These are phyloP conservation scores for Ophiostoma triangulosporum DNA, from an alignment of 2,329 filamentous ascomycete genomes.

Conservation along the genomic window DNA sequence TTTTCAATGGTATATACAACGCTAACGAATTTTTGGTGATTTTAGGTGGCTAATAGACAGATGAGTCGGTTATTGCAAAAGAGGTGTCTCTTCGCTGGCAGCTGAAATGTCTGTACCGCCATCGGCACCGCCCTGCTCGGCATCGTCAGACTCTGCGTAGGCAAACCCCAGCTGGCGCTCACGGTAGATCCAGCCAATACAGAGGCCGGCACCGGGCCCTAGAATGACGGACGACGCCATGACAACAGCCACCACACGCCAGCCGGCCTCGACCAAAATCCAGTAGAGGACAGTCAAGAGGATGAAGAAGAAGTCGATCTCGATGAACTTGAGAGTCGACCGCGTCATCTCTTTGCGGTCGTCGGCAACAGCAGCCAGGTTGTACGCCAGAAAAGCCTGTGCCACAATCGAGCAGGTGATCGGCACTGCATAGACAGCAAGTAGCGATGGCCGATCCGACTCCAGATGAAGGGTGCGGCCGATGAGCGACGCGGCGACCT, in stretches of 20 bases:
- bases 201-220: conserved; percentile 26
- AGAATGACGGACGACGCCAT: conserved; percentile 18
- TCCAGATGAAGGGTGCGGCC: conserved; percentile 28
- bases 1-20: too few relatives aligned
- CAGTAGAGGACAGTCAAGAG: conserved; percentile 37
- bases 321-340: conserved; percentile 30
- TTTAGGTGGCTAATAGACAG: too few relatives aligned
- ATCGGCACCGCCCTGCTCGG: background rate
- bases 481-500: conserved; percentile 11
- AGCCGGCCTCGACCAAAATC: conserved; percentile 37
- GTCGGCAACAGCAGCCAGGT: conserved; percentile 23
- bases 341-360: conserved; percentile 38
- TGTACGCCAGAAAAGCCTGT: conserved; percentile 29
- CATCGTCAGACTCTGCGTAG: background rate
- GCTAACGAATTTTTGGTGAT: too few relatives aligned
- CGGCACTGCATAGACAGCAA: conserved; percentile 32
- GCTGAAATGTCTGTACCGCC: too few relatives aligned
- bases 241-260: conserved; percentile 21
- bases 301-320: conserved; percentile 33
- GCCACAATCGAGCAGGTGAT: conserved; percentile 29
- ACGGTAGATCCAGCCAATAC: conserved; percentile 21
- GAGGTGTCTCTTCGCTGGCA: conserved; percentile 18
- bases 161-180: conserved; percentile 15
- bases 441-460: conserved; percentile 24
- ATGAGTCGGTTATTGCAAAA: conserved; percentile 16